Conservation (phyloP, 805 yeast species). For the Priceomyces fermenticarens region DNA sequence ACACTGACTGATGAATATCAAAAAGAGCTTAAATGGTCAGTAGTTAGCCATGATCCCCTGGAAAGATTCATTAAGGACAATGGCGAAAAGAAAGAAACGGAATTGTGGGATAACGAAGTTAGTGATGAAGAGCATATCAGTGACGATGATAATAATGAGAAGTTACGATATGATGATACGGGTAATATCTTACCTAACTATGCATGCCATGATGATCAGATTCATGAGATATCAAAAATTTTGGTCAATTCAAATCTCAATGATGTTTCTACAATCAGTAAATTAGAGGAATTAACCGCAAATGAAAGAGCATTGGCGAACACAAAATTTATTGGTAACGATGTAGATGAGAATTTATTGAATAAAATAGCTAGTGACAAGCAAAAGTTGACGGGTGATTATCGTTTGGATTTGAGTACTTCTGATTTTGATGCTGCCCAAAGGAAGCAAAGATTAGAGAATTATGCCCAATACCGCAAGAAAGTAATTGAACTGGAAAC, state of each 20-base stretch:
- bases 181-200: slow-evolving; percentile 58
- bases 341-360: slow-evolving; percentile 31
- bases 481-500: slow-evolving; percentile 60
- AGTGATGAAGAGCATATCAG: slow-evolving; percentile 62
- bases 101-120: slow-evolving; percentile 28
- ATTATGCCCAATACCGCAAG: slow-evolving; percentile 55
- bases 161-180: slow-evolving; percentile 60
- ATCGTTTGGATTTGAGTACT: slow-evolving; percentile 39
- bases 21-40: slow-evolving; percentile 57
- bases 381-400: slow-evolving; percentile 40
- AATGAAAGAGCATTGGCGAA: slow-evolving; percentile 58
- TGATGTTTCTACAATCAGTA: slow-evolving; percentile 48
- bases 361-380: slow-evolving; percentile 33
- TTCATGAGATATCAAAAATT: slow-evolving; percentile 33
- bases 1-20: slow-evolving; percentile 33
- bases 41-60: slow-evolving; percentile 71
- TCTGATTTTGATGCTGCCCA: slow-evolving; percentile 47
- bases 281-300: slow-evolving; percentile 55
- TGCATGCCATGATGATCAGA: slow-evolving; percentile 43
- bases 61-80: slow-evolving; percentile 43
- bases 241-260: slow-evolving; percentile 38
- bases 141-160: slow-evolving; percentile 55
- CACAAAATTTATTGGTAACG: slow-evolving; percentile 44
- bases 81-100: slow-evolving; percentile 8
- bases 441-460: slow-evolving; percentile 51